Base-by-base conservation (phyloP, 176 grass and related monocot genomes). In the Pontederia crassipes region DNA sequence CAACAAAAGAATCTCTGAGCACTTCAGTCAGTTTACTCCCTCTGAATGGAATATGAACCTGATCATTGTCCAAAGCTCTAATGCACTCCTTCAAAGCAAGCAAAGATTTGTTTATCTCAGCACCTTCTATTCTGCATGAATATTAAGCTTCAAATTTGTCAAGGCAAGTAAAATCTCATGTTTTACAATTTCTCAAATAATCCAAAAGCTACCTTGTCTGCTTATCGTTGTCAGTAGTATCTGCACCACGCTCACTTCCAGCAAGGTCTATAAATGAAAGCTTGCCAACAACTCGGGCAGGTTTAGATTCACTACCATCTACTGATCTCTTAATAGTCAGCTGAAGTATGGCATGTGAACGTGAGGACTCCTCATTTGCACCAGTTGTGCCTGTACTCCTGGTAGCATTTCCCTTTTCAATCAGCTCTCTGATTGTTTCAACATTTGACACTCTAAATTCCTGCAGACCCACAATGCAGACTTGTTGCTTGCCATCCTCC, bases 161-260 rank as follows among this genome's bases (percentile, higher is more conserved):
- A 52, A 76, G 47, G 45, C 14, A 18, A 12, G 17, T 3, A 59
- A 76, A 27, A 52, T 17, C 24, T 55, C 4, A 28, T 17, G 14
- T 13, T 54, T 61, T 57, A 26, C 9, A 61, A 11, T 77, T 69
- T 45, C 10, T 16, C 46, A 45, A 54, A 52, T 45, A 45, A 59
- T 9, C 9, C 27, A 67, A 51, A 75, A 61, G 45, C 40, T 53
- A 77, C 80, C 74, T 82, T 35, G 80, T 82, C 18, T 82, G 80
- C 68, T 82, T 82, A 77, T 82, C 80, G 72, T 82, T 83, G 51
- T 83, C 80, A 45, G 75, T 78, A 40, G 80, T 83, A 75, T 81
- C 78, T 0, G 78, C 79, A 56, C 78, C 78, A 29, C 78, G 48
- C 48, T 80, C 78, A 18, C 80, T 82, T 35, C 80, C 80, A 72